Evolutionary conservation across 495 filamentous ascomycete genomes (phyloP).

Genomic region (Xylaria cubensis): DNA sequence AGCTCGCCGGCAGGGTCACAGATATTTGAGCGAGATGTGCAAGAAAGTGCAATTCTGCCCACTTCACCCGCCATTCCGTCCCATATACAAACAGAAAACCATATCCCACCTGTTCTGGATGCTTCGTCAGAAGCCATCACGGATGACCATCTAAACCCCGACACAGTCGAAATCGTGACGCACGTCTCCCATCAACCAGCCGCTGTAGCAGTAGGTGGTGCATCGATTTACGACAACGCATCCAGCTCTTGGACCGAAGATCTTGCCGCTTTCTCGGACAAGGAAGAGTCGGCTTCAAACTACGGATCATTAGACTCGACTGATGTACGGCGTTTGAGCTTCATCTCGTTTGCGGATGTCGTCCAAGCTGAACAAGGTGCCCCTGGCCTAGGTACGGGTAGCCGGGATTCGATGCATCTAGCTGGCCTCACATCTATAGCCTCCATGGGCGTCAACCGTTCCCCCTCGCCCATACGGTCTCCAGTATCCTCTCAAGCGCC

Average conservation of each 20-base stretch:
- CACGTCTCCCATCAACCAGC: conserved; percentile 83
- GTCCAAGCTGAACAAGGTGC: conserved; percentile 83
- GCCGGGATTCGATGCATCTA: conserved; percentile 67
- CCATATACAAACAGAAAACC: conserved; percentile 90
- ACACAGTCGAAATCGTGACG: conserved; percentile 87
- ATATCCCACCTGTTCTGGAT: conserved; percentile 88
- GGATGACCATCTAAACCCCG: conserved; percentile 73
- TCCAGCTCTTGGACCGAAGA: conserved; percentile 61
- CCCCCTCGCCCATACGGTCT: conserved; percentile 74
- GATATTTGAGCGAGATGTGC: conserved; percentile 94
- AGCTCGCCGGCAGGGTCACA: conserved; percentile 75
- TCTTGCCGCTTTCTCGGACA: conserved; percentile 56
- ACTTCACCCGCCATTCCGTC: conserved; percentile 79
- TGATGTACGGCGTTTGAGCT: conserved; percentile 83
- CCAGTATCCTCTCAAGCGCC: conserved; percentile 69
- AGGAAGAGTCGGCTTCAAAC: conserved; percentile 62
- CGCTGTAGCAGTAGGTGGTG: conserved; percentile 63
- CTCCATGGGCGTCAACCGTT: conserved; percentile 64
- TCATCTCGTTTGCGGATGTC: conserved; percentile 94
- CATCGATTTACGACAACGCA: conserved; percentile 45
- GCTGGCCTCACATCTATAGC: conserved; percentile 59
- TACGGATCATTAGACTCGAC: conserved; percentile 75
- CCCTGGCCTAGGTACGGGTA: conserved; percentile 54
- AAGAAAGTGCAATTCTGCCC: conserved; percentile 73
- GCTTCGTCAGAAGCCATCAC: conserved; percentile 90